Evolutionary conservation across 1,284 basidiomycete genomes (phyloP).

Genomic region (Tetrapyrgos nigripes): DNA sequence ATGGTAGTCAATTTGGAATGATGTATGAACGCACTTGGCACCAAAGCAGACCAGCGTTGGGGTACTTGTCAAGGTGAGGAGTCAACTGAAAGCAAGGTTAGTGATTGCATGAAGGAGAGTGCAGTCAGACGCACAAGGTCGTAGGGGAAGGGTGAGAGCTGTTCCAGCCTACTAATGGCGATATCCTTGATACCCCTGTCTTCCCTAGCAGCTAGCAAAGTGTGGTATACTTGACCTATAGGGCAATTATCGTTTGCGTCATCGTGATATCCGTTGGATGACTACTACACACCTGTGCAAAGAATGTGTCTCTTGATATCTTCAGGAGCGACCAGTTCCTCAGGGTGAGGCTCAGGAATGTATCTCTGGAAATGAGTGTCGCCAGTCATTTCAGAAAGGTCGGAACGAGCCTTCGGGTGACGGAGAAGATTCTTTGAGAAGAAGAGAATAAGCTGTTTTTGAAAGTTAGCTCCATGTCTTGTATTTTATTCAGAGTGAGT

Average conservation of each 20-base stretch:
- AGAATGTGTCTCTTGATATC: slow-evolving; percentile 93
- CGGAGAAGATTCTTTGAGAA: slow-evolving; percentile 97
- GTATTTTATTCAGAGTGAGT: background rate
- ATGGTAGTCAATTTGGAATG: slow-evolving; percentile 6
- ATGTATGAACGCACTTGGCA: slow-evolving; percentile 66
- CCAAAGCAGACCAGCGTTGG: slow-evolving; percentile 92
- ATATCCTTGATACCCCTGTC: slow-evolving; percentile 90
- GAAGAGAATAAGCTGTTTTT: slow-evolving; percentile 81
- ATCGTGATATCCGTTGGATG: background rate
- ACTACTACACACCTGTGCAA: slow-evolving; percentile 64
- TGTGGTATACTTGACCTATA: slow-evolving; percentile 92
- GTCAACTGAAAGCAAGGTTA: slow-evolving; percentile 58
- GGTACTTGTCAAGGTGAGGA: slow-evolving; percentile 93
- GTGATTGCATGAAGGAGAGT: background rate
- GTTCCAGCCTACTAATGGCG: slow-evolving; percentile 94
- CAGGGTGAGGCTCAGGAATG: slow-evolving; percentile 83
- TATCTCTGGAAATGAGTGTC: slow-evolving; percentile 95
- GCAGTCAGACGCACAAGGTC: slow-evolving; percentile 66
- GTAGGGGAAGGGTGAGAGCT: slow-evolving; percentile 96
- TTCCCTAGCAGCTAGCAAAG: slow-evolving; percentile 89
- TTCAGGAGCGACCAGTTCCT: slow-evolving; percentile 79
- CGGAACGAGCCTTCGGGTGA: slow-evolving; percentile 90
- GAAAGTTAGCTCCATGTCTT: slow-evolving; percentile 5
- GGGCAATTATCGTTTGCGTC: background rate
- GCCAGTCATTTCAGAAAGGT: slow-evolving; percentile 87